A percentile compares a stretch with the other conserved stretches of the same genome.
Evolutionary conservation across 75 land plant genomes (phyloP).

Genomic region (Gnetum montanum): DNA sequence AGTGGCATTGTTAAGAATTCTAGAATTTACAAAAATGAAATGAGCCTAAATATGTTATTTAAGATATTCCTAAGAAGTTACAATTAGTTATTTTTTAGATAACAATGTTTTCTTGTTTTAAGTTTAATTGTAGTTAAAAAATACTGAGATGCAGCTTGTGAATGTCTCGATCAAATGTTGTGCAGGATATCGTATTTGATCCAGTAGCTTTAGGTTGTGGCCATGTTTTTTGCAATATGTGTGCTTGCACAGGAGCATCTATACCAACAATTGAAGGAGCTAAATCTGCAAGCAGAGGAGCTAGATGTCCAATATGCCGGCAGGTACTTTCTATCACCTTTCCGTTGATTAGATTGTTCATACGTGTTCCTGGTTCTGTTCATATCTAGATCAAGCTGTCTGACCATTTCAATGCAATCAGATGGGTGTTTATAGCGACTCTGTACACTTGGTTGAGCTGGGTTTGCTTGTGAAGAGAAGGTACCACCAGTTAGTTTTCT

Average conservation of each 20-base stretch:
- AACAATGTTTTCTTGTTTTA: background rate
- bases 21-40: too few species aligned
- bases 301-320: conserved; percentile 70
- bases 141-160: background rate
- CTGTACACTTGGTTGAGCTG: conserved; percentile 58
- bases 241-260: conserved; percentile 59
- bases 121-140: background rate
- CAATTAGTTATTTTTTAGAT: too few species aligned
- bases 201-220: conserved; percentile 63
- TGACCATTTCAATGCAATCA: conserved; percentile 4
- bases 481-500: conserved; percentile 10
- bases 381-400: background rate
- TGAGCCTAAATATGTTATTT: too few species aligned
- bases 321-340: conserved; percentile 50
- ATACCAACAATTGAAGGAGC: conserved; percentile 40
- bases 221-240: conserved; percentile 67
- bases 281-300: conserved; percentile 30
- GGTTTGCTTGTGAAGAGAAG: conserved; percentile 46
- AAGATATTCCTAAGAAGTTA: too few species aligned
- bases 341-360: too few species aligned
- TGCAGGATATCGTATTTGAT: conserved; percentile 46
- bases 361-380: too few species aligned
- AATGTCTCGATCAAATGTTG: background rate
- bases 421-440: conserved; percentile 59
- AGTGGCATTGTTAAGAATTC: too few species aligned